Conservation (phyloP, 352 stramenopile species). For the Phytophthora ohioensis region DNA sequence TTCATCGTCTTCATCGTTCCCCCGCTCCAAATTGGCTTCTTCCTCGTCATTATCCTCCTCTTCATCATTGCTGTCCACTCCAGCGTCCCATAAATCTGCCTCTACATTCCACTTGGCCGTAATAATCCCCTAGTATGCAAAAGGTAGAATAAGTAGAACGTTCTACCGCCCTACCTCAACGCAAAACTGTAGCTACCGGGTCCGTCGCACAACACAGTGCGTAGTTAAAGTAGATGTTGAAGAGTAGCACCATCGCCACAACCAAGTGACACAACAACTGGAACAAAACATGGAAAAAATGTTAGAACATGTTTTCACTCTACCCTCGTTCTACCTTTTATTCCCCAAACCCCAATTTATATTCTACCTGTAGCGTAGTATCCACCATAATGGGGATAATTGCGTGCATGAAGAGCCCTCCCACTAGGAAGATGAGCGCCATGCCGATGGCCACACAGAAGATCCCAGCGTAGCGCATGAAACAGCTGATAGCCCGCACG, state of each 20-base stretch:
- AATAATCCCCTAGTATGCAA: conserved; percentile 36
- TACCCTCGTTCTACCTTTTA: conserved; percentile 1
- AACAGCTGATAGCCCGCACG: conserved; percentile 46
- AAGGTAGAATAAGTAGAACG: conserved; percentile 12
- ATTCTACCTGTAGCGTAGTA: conserved; percentile 45
- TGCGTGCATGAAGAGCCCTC: conserved; percentile 56
- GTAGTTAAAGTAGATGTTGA: conserved; percentile 86
- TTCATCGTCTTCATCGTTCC: conserved; percentile 10
- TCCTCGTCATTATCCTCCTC: conserved; percentile 10
- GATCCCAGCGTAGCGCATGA: conserved; percentile 56
- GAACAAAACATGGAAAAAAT: neutral
- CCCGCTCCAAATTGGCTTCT: conserved; percentile 23
- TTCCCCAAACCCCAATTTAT: neutral
- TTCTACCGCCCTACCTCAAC: conserved; percentile 6
- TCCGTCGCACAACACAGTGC: conserved; percentile 68
- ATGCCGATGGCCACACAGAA: conserved; percentile 58
- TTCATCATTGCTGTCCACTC: conserved; percentile 30
- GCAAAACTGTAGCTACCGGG: conserved; percentile 35
- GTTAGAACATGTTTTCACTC: neutral
- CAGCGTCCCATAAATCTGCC: conserved; percentile 23
- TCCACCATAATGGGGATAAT: conserved; percentile 63
- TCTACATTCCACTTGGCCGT: conserved; percentile 25
- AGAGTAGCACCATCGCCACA: conserved; percentile 47
- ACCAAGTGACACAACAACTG: conserved; percentile 48
- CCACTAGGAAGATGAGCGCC: conserved; percentile 55